Evolutionary conservation across 305 asterid genomes (phyloP), one percentile per base, ranked within the genome.

Genomic region (Nicotiana rustica): DNA sequence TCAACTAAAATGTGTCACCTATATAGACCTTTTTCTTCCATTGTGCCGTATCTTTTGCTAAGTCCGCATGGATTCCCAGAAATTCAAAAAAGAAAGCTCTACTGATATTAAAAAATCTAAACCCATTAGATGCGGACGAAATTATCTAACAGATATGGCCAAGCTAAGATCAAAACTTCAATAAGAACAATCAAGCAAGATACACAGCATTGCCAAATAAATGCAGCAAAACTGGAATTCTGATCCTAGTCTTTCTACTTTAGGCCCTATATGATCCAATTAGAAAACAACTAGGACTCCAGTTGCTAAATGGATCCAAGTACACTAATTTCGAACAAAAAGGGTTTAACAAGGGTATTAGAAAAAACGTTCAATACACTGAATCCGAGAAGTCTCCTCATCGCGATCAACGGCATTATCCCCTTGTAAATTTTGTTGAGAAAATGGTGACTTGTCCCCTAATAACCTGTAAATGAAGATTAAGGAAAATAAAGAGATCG

Each of bases 301-400:
- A 14, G 19, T 15, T 57, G 62, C 62, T 57, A 15, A 15, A 57
- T 57, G 62, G 62, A 57, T 57, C 62, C 18, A 57, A 5, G 18
- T 17, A 57, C 2, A 57, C 21, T n/a, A 57, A 57, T 17, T 57
- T 15, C 9, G 1, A 15, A 25, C 10, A 18, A 3, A 59, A 67
- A 82, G 41, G 55, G 61, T 75, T 49, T 64, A 17, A 77, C 5
- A 82, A 36, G 70, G 47, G 70, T 56, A 80, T 44, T 19, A 41
- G 59, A 18, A 71, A 83, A 66, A 17, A 67, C 0, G 19, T 73
- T 47, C 2, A 41, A 12, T 89, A 94, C 99, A 96, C 92, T 96
- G 99, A 88, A 96, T 96, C 68, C 98, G 91, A 41, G 99, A 93
- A 71, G 99, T 96, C 84, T 96, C 98, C 81, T 96, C 99, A 68